Base-by-base conservation (phyloP, 2,329 filamentous ascomycete species). In the Aspergillus jensenii region DNA sequence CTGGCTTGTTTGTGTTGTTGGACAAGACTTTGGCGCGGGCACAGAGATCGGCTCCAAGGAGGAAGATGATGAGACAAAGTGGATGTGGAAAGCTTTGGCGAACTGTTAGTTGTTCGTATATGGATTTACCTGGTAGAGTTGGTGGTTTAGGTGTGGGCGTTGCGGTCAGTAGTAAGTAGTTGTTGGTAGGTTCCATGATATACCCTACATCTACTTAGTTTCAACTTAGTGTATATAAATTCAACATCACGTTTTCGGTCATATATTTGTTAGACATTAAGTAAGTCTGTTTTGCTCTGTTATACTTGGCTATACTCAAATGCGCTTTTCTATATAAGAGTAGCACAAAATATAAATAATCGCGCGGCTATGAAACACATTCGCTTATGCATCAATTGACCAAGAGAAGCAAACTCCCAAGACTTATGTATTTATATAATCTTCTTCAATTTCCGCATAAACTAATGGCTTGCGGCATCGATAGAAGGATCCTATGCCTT, bases 1-100 rank as follows among this genome's bases (percentile, higher is more conserved):
- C 64, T 97, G 93, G 90, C 78, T 99, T 66, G 92, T 98, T 44
- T 98, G 96, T 78, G 77, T 79, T 17, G 75, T 80, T 50, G 77
- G 78, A 1, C 78, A 81, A 65, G 73, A 74, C 17, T 81, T 75
- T 61, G 74, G 75, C 41, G 77, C 76, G 2, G 76, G 76, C 6
- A 75, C 73, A 5, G 68, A 72, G 52, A 60, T 62, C 11, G 74
- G 73, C 8, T 72, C 71, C 19, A 70, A 72, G 59, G 74, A 74
- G 45, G 73, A 75, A 47, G 71, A 76, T 45, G 66, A 71, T 15
- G 74, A 77, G 64, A 69, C 67, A 31, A 73, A 75, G 61, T 71
- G 68, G 62, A 70, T 78, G 66, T 78, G 76, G 76, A 69, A 67
- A 52, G 68, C 74, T 47, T 60, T 78, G 57, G 68, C 68, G 15